Evolutionary conservation across 306 rosid genomes (phyloP).

Genomic region (Potentilla sterilis): DNA sequence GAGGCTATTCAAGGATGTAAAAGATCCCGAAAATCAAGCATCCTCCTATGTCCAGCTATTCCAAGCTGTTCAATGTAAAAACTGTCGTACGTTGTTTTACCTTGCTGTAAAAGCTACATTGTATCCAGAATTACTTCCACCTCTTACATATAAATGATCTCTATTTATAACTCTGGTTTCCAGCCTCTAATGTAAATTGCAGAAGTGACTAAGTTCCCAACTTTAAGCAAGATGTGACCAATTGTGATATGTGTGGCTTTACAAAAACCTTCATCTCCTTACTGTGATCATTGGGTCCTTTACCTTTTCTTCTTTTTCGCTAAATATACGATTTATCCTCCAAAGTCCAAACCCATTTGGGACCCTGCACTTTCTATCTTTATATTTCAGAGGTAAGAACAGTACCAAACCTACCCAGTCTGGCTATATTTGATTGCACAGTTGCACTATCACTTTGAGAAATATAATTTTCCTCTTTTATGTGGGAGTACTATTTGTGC

Average conservation of each 20-base stretch:
- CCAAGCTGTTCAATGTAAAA: conserved; percentile 27
- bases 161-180: conserved; percentile 32
- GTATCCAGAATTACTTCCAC: conserved; percentile 19
- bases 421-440: background rate
- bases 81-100: conserved; percentile 7
- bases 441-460: conserved; percentile 7
- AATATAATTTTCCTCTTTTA: background rate
- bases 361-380: background rate
- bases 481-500: background rate
- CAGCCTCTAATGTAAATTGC: background rate
- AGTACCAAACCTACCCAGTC: background rate
- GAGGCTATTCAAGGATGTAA: conserved; percentile 92
- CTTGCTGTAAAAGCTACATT: conserved; percentile 25
- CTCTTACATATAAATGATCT: conserved; percentile 21
- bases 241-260: conserved; percentile 2
- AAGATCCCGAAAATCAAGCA: conserved; percentile 14
- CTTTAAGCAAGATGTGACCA: background rate
- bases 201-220: conserved; percentile 1
- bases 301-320: background rate
- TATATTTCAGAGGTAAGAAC: background rate
- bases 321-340: background rate
- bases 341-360: background rate
- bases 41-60: conserved; percentile 22
- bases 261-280: background rate
- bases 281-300: background rate